Conservation (phyloP, 345 rosid species). For the Bretschneidera sinensis region DNA sequence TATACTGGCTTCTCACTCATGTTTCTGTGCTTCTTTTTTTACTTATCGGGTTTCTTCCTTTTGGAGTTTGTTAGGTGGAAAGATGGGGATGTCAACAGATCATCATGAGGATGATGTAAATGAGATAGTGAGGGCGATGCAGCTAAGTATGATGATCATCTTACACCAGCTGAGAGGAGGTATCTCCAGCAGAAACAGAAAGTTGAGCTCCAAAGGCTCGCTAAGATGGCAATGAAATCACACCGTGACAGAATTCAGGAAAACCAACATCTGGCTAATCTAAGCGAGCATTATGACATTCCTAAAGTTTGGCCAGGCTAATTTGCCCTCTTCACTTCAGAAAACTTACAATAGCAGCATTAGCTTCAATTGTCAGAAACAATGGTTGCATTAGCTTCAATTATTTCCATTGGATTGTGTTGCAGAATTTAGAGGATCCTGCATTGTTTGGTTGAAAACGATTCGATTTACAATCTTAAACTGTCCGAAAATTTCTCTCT, state of each 20-base stretch:
- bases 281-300: slow-evolving; percentile 71
- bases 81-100: neutral
- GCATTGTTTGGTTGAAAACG: too few species aligned
- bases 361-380: too few species aligned
- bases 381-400: too few species aligned
- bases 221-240: slow-evolving; percentile 57
- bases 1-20: neutral
- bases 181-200: slow-evolving; percentile 52
- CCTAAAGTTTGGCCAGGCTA: slow-evolving; percentile 77
- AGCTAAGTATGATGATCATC: slow-evolving; percentile 25
- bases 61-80: slow-evolving; percentile 23
- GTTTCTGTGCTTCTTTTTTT: neutral
- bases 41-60: slow-evolving; percentile 7
- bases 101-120: neutral
- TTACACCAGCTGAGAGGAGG: slow-evolving; percentile 53
- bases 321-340: neutral
- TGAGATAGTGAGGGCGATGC: neutral
- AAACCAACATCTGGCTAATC: slow-evolving; percentile 62
- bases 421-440: too few species aligned
- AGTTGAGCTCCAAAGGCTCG: slow-evolving; percentile 46
- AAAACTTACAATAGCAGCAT: neutral
- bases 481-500: too few species aligned
- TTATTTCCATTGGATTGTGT: too few species aligned
- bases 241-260: slow-evolving; percentile 63
- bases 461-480: too few species aligned